These are phyloP conservation scores for Brassica nigra DNA, from an alignment of 345 rosid genomes.

Conservation along the genomic window DNA sequence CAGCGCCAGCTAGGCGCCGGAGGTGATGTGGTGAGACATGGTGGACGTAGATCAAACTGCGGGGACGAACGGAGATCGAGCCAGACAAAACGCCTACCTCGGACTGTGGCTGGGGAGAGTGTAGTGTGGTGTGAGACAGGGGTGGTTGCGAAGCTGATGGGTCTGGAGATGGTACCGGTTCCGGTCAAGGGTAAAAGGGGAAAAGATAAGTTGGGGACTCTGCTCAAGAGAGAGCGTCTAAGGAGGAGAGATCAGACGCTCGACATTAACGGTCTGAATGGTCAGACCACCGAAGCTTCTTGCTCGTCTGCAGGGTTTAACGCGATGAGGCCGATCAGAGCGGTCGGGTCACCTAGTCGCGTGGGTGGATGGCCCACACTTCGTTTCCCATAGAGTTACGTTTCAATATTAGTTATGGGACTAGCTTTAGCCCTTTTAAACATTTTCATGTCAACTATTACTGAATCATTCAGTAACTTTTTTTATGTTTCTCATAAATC, in stretches of 20 bases:
- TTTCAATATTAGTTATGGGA: background rate
- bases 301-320: conserved; percentile 44
- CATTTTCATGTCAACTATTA: conserved; percentile 10
- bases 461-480: background rate
- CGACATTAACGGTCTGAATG: conserved; percentile 25
- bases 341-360: conserved; percentile 28
- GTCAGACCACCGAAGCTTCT: conserved; percentile 34
- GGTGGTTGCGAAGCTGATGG: conserved; percentile 89
- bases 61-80: conserved; percentile 37
- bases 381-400: conserved; percentile 44
- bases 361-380: conserved; percentile 49
- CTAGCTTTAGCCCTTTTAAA: background rate
- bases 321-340: conserved; percentile 41
- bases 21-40: conserved; percentile 25
- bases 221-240: conserved; percentile 53
- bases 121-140: conserved; percentile 95
- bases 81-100: conserved; percentile 36
- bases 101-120: conserved; percentile 54
- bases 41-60: conserved; percentile 32
- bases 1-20: conserved; percentile 36
- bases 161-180: conserved; percentile 79
- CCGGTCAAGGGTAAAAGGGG: conserved; percentile 41
- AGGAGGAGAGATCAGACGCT: conserved; percentile 52
- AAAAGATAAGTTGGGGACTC: conserved; percentile 37
- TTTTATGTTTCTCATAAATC: conserved; percentile 6